Percentiles rank a stretch among this genome's conserved stretches.
These are phyloP conservation scores for Cyclospora cayetanensis DNA, from an alignment of 169 alveolate species.

Conservation along the genomic window DNA sequence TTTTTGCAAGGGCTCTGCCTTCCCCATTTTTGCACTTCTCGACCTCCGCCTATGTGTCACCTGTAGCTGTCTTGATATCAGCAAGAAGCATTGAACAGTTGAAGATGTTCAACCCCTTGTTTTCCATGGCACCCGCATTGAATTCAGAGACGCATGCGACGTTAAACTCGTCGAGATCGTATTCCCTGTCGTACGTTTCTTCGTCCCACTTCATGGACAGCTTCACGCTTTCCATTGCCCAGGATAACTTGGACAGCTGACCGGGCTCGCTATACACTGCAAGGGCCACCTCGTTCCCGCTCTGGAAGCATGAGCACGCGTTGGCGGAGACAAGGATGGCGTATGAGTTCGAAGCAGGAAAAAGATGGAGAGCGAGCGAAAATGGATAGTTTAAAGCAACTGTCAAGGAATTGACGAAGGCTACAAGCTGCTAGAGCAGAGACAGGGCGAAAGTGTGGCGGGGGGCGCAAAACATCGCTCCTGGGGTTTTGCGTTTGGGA, in stretches of 20 bases:
- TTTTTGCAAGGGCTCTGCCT: too few relatives aligned
- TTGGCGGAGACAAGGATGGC: too few relatives aligned
- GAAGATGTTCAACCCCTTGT: slow-evolving; percentile 92
- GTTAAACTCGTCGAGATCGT: slow-evolving; percentile 90
- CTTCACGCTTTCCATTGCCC: slow-evolving; percentile 90
- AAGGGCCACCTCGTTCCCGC: slow-evolving; percentile 78
- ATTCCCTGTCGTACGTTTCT: slow-evolving; percentile 90
- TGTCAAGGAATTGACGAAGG: too few relatives aligned
- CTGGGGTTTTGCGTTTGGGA: too few relatives aligned
- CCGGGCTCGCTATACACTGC: slow-evolving; percentile 87
- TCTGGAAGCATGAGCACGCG: background rate
- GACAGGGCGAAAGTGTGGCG: too few relatives aligned
- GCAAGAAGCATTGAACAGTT: slow-evolving; percentile 91
- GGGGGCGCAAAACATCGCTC: too few relatives aligned
- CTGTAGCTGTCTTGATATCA: slow-evolving; percentile 85
- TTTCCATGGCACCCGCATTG: slow-evolving; percentile 95
- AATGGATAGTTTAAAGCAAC: too few relatives aligned
- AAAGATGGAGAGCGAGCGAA: too few relatives aligned
- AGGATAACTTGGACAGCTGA: slow-evolving; percentile 82
- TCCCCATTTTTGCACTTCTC: background rate
- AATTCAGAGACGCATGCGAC: slow-evolving; percentile 91
- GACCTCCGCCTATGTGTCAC: slow-evolving; percentile 12
- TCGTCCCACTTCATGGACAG: slow-evolving; percentile 95
- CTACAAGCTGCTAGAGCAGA: too few relatives aligned
- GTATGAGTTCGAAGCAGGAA: too few relatives aligned